These are phyloP conservation scores for Leccinum subgranulosum DNA, from an alignment of 768 basidiomycete genomes.

Conservation along the genomic window DNA sequence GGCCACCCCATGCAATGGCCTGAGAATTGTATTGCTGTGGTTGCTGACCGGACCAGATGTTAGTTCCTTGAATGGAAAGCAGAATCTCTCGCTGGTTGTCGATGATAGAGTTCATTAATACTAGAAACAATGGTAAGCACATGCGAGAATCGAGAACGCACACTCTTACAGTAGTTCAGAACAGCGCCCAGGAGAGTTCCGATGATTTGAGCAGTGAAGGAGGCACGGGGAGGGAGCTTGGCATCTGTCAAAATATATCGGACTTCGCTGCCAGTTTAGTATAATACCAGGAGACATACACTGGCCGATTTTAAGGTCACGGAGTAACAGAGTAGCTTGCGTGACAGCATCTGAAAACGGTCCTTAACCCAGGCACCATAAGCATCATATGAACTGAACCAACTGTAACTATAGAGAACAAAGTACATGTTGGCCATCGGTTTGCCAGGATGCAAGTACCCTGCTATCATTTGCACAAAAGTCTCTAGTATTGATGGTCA, in stretches of 20 bases:
- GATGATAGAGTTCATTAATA: conserved; percentile 61
- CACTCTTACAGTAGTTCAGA: conserved; percentile 41
- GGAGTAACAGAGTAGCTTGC: conserved; percentile 49
- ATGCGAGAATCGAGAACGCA: not conserved
- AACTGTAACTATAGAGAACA: conserved; percentile 46
- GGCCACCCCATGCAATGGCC: conserved; percentile 40
- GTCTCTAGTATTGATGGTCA: conserved; percentile 10
- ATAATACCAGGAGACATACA: conserved; percentile 5
- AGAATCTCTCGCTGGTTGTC: conserved; percentile 47
- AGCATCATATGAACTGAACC: conserved; percentile 5
- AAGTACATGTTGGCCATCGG: conserved; percentile 45
- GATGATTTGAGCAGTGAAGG: conserved; percentile 55
- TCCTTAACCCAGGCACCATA: conserved; percentile 7
- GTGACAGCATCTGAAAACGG: conserved; percentile 44
- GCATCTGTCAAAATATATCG: conserved; percentile 27
- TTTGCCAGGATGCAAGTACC: conserved; percentile 35
- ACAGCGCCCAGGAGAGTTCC: conserved; percentile 55
- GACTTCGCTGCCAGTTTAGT: conserved; percentile 36
- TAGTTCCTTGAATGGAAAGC: conserved; percentile 52
- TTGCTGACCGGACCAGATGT: conserved; percentile 33
- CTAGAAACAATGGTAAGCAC: conserved; percentile 30
- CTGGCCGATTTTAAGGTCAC: conserved; percentile 50
- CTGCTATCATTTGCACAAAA: conserved; percentile 36
- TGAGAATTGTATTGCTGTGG: conserved; percentile 30
- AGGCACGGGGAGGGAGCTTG: conserved; percentile 62